Base-by-base conservation (phyloP, 257 asterid species). In the Penstemon newberryi region DNA sequence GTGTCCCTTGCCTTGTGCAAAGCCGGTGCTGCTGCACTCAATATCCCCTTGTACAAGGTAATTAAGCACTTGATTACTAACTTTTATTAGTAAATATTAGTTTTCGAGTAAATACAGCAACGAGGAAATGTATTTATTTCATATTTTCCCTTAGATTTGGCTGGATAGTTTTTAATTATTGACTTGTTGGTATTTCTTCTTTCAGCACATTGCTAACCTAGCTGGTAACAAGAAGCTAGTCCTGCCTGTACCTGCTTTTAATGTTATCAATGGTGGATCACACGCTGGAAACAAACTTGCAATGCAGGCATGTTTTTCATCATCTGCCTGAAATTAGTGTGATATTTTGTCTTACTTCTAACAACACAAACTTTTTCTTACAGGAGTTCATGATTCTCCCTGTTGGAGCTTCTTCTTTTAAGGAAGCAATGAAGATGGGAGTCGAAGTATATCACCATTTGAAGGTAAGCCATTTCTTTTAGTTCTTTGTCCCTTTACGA, bases 341-440 rank as follows among this genome's bases (percentile, higher is more conserved):
- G 41, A n/a, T 52, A 25, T 69, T 8, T 41, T 54, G 7, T 53
- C 59, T 33, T 25, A 25, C 7, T 15, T 10, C 8, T 46, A 7
- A 39, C 46, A 25, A 25, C 18, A 76, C 70, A 42, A 38, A 56
- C 60, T 41, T 55, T 60, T 37, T 66, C 4, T 41, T 73, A 75
- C 86, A 90, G 96, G 97, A 90, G 77, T 90, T 93, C 75, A 93
- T 93, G 99, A 88, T 93, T 85, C 96, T 93, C 60, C 99, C 99
- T 45, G 81, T 79, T 78, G 99, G 99, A 70, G 99, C 99, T 81
- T 71, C 96, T 70, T 80, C 87, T 56, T 93, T 93, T 77, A 87
- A 86, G 87, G 97, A 93, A 77, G 94, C 99, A 76, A 93, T 93
- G 99, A 93, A 90, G 88, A 93, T 93, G 97, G 99, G 97, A 33